Conservation (phyloP, 2,329 filamentous ascomycete species). For the Calycina herbarum region DNA sequence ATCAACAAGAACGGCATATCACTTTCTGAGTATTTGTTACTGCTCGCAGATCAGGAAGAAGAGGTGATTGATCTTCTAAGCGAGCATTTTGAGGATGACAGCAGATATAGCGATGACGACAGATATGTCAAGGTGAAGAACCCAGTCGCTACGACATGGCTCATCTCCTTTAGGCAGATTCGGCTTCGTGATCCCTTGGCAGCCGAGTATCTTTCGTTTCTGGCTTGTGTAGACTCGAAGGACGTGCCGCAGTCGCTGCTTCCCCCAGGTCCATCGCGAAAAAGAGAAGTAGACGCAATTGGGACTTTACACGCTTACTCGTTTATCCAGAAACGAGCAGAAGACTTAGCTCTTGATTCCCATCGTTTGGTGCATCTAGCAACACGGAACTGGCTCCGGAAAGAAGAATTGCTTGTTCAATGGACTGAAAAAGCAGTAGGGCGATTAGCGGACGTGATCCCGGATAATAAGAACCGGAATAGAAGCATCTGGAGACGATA, state of each 20-base stretch:
- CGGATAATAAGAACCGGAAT: conserved; percentile 17
- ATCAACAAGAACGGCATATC: conserved; percentile 36
- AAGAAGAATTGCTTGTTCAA: conserved; percentile 11
- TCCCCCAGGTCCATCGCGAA: conserved; percentile 22
- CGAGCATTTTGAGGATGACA: neutral
- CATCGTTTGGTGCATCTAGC: conserved; percentile 26
- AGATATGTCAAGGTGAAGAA: too few species aligned
- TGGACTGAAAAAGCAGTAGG: conserved; percentile 16
- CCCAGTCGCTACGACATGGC: conserved; percentile 37
- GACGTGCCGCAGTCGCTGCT: conserved; percentile 41
- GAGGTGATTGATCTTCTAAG: neutral
- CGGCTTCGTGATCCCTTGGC: conserved; percentile 33
- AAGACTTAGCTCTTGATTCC: conserved; percentile 15
- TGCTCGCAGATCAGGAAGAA: conserved; percentile 22
- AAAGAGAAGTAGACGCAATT: conserved; percentile 20
- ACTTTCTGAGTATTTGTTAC: conserved; percentile 5
- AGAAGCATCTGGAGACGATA: conserved; percentile 20
- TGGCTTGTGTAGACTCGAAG: conserved; percentile 43
- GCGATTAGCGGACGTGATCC: conserved; percentile 19
- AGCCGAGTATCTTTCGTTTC: conserved; percentile 41
- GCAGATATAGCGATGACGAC: neutral
- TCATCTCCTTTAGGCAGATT: conserved; percentile 45
- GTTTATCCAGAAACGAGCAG: conserved; percentile 21
- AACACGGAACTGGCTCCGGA: conserved; percentile 23
- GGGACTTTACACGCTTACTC: conserved; percentile 23